phyloP scores from a whole-genome alignment of 2,329 filamentous ascomycete genomes.

The Arthrobotrys pseudoclavata region DNA sequence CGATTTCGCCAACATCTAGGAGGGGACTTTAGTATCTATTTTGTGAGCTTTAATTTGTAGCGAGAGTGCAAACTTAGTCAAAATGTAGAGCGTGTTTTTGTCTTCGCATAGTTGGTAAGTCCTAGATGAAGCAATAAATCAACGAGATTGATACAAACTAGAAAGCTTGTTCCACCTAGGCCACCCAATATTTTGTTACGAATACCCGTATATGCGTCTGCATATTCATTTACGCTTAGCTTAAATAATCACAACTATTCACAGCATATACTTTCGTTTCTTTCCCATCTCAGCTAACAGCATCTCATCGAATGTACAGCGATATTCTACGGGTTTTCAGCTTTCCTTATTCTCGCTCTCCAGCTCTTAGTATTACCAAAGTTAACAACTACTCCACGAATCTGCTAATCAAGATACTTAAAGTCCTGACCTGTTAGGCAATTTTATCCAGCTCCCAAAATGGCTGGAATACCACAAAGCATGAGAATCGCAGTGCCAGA shows the following conservation, averaged over 20 bases:
- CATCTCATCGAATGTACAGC: neutral
- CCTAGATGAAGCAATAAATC: neutral
- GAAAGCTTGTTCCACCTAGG: neutral
- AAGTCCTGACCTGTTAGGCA: neutral
- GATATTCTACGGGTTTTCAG: neutral
- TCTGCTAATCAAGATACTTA: neutral
- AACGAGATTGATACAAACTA: neutral
- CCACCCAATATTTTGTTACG: neutral
- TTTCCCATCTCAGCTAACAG: neutral
- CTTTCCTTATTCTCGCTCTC: too few relatives aligned
- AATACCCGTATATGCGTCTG: neutral
- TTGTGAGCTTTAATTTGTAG: neutral
- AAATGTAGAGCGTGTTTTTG: neutral
- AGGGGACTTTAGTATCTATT: neutral
- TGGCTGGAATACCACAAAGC: neutral
- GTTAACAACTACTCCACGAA: neutral
- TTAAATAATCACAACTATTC: neutral
- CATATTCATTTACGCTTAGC: neutral
- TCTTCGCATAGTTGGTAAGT: neutral
- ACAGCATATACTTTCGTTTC: neutral
- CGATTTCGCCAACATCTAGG: too few relatives aligned
- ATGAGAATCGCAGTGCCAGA: neutral
- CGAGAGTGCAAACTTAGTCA: neutral
- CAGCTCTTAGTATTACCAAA: neutral
- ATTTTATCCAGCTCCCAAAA: neutral